Conservation (phyloP, 345 rosid genomes). For the Citrus australasica region DNA sequence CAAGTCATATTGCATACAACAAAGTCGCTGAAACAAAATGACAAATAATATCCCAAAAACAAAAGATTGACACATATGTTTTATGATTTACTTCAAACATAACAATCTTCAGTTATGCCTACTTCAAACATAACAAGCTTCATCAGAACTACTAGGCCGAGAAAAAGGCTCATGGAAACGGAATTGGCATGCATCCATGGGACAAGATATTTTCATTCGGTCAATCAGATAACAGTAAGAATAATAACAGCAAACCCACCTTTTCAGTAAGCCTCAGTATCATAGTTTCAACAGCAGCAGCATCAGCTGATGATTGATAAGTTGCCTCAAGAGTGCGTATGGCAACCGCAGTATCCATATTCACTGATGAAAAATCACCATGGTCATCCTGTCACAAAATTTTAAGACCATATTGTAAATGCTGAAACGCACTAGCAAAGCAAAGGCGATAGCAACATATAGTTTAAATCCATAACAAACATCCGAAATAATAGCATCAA, state of each 20-base stretch:
- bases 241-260: constrained; percentile 33
- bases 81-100: background rate
- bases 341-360: constrained; percentile 99
- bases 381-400: constrained; percentile 72
- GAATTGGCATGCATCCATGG: background rate
- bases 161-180: background rate
- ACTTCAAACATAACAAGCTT: background rate
- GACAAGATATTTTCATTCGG: background rate
- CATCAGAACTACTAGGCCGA: background rate
- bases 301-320: constrained; percentile 86
- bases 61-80: background rate
- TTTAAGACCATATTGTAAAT: background rate
- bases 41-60: background rate
- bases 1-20: background rate
- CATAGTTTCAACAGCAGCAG: constrained; percentile 83
- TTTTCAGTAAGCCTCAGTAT: constrained; percentile 76
- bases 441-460: background rate
- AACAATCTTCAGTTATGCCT: background rate
- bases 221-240: background rate
- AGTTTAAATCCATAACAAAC: background rate
- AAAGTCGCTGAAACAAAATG: background rate
- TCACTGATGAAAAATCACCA: constrained; percentile 95
- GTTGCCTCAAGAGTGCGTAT: constrained; percentile 98
- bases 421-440: background rate
- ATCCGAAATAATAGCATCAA: background rate